Evolutionary conservation across 2,329 filamentous ascomycete species (phyloP).

Genomic region (Clarireedia hainanense): DNA sequence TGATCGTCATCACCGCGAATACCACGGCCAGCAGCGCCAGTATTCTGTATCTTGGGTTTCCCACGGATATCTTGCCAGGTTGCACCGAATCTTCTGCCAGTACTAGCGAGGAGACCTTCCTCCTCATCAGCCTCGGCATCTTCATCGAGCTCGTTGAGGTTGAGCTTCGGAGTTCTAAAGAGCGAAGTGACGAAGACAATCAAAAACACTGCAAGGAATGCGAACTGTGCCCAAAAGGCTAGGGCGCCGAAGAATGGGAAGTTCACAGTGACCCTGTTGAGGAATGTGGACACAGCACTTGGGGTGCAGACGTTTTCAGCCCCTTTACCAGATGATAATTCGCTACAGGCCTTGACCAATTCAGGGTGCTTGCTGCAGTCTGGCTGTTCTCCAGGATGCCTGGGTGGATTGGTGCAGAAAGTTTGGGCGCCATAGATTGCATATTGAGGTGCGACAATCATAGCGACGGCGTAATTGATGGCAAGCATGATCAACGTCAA

Average conservation of each 20-base stretch:
- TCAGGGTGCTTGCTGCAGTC: conserved; percentile 67
- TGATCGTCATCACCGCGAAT: conserved; percentile 19
- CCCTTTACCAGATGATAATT: conserved; percentile 61
- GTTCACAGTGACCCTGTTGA: conserved; percentile 86
- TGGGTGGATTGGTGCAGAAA: conserved; percentile 70
- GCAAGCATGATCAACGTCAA: conserved; percentile 83
- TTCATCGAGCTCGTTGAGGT: conserved; percentile 72
- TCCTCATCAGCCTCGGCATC: conserved; percentile 90
- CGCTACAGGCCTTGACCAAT: conserved; percentile 74
- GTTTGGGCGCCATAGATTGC: conserved; percentile 90
- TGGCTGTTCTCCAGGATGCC: conserved; percentile 55
- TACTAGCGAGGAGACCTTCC: conserved; percentile 80
- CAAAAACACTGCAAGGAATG: conserved; percentile 76
- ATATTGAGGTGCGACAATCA: conserved; percentile 94
- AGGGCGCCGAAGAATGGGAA: conserved; percentile 91
- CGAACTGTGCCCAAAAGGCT: conserved; percentile 96
- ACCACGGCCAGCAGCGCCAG: conserved; percentile 14
- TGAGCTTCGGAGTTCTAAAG: conserved; percentile 70
- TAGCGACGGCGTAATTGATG: conserved; percentile 86
- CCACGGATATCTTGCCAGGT: conserved; percentile 81
- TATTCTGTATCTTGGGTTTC: conserved; percentile 21
- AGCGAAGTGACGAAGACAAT: conserved; percentile 72
- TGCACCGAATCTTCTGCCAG: conserved; percentile 71
- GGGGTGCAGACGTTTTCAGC: conserved; percentile 82
- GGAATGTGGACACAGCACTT: conserved; percentile 81